Evolutionary conservation across 2,329 filamentous ascomycete genomes (phyloP), one percentile per base, ranked within the genome.

Genomic region (Claviceps fusiformis): DNA sequence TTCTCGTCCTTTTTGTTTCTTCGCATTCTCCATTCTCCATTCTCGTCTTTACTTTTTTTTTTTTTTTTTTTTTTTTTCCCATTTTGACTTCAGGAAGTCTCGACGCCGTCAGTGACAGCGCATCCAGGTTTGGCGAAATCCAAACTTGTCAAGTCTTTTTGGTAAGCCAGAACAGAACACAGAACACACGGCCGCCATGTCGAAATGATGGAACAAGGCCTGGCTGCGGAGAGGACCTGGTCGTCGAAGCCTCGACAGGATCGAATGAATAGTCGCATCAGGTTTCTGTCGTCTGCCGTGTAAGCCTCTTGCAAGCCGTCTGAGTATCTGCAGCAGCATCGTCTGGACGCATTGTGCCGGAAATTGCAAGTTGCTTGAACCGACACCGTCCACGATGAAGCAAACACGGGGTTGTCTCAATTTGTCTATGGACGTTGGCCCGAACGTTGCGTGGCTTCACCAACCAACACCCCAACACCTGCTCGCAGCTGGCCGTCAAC

Each of bases 111-210:
- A 53, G 51, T 52, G 50, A 53, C 51, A 24, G 43, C 17, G 19
- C n/a, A 39, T 27, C n/a, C 39, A 45, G 19, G 24, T 8, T 10
- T 35, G 17, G n/a, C 46, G 24, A 9, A 24, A 15, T 15, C 29
- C 17, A 9, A 11, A 37, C 9, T 46, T 46, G 17, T 17, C 17
- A 35, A 17, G 31, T 52, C 44, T 31, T 43, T 15, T n/a, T n/a
- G 50, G 54, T 55, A 55, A 55, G 54, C 43, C 35, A 47, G 15
- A 13, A 15, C 37, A 39, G n/a, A n/a, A n/a, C n/a, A n/a, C 15
- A 37, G 35, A 11, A 24, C 1, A 24, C 15, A 41, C 47, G 17
- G 35, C 37, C 37, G n/a, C n/a, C n/a, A n/a, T n/a, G n/a, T n/a
- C n/a, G 39, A 41, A 17, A n/a, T n/a, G 9, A 44, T n/a, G 24